These are phyloP conservation scores for Alliaria petiolata DNA, from an alignment of 345 rosid species.

Conservation along the genomic window DNA sequence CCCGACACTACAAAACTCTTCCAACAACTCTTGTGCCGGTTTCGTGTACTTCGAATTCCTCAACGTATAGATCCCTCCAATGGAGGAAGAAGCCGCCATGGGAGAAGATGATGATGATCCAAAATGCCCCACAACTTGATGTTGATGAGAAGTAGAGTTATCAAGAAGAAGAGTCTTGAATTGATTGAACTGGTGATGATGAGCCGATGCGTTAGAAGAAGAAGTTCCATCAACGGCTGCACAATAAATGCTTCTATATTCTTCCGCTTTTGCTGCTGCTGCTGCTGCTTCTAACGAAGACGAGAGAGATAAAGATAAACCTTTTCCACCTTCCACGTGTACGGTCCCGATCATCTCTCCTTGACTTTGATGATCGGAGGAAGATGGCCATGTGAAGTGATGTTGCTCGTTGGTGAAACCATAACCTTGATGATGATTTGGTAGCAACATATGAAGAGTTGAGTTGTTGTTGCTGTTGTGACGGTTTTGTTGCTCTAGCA, in stretches of 20 bases:
- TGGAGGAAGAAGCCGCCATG: conserved; percentile 25
- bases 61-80: conserved; percentile 31
- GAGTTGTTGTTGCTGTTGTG: conserved; percentile 48
- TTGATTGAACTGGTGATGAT: conserved; percentile 24
- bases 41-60: conserved; percentile 61
- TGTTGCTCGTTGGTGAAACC: conserved; percentile 37
- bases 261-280: conserved; percentile 86
- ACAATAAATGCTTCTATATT: conserved; percentile 45
- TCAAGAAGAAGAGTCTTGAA: conserved; percentile 29
- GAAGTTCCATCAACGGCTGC: conserved; percentile 36
- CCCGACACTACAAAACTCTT: conserved; percentile 89
- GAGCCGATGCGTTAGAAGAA: conserved; percentile 24
- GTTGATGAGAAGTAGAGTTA: conserved; percentile 33
- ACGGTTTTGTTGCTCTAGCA: conserved; percentile 66
- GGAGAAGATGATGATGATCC: conserved; percentile 42
- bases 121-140: conserved; percentile 25
- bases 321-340: conserved; percentile 65
- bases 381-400: conserved; percentile 66
- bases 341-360: conserved; percentile 36
- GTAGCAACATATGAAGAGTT: conserved; percentile 82
- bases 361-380: conserved; percentile 30
- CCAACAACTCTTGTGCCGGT: conserved; percentile 82
- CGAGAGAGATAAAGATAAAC: conserved; percentile 81
- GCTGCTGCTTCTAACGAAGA: conserved; percentile 76
- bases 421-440: conserved; percentile 43